phyloP scores from a whole-genome alignment of 106 monocot species.

The Phalaenopsis equestris region DNA sequence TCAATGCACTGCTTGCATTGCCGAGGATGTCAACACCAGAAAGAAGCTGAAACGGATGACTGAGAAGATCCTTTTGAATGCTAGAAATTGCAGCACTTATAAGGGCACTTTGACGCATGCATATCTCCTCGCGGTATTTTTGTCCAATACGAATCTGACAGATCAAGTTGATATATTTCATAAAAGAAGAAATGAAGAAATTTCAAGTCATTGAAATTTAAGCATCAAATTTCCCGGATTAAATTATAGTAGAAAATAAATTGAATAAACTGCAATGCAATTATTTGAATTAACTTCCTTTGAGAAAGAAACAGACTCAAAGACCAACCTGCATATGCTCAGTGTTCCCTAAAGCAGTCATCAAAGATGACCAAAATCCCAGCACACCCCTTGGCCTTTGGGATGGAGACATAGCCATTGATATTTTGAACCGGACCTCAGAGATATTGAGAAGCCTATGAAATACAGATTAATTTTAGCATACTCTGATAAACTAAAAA shows the following conservation, averaged over 20 bases:
- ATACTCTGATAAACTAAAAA: neutral
- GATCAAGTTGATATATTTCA: neutral
- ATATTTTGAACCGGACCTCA: conserved; percentile 82
- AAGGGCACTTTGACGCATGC: conserved; percentile 86
- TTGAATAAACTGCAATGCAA: neutral
- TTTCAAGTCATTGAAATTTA: neutral
- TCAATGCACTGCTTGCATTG: conserved; percentile 93
- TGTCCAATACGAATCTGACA: conserved; percentile 72
- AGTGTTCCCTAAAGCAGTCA: conserved; percentile 96
- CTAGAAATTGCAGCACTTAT: conserved; percentile 58
- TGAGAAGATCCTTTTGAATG: conserved; percentile 89
- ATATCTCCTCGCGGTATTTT: conserved; percentile 62
- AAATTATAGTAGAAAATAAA: neutral
- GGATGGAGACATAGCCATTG: conserved; percentile 92
- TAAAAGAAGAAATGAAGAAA: neutral
- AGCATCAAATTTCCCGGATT: neutral
- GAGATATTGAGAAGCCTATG: conserved; percentile 78
- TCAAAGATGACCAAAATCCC: conserved; percentile 95
- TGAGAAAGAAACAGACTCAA: neutral
- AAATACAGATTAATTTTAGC: neutral
- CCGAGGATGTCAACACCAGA: conserved; percentile 98
- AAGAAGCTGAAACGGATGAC: conserved; percentile 83
- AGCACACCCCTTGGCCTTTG: conserved; percentile 88
- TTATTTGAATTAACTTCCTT: neutral
- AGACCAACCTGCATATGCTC: conserved; percentile 83